Conservation (phyloP, 305 asterid genomes). For the Stenogyne calaminthoides region DNA sequence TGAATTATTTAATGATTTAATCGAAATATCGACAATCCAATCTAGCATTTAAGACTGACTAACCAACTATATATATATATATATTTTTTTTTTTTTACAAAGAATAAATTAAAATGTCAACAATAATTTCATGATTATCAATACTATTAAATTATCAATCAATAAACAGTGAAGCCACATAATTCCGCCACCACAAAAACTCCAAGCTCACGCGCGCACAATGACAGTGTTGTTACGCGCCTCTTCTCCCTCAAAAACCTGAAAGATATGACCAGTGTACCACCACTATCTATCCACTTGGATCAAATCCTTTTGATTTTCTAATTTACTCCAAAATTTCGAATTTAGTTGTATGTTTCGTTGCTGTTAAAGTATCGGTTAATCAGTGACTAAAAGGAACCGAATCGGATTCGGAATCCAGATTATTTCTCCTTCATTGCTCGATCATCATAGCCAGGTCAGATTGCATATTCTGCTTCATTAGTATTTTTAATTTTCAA, state of each 20-base stretch:
- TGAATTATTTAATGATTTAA: too few species aligned
- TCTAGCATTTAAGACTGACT: background rate
- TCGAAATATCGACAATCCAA: background rate
- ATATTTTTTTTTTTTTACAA: background rate
- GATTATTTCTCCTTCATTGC: conserved; percentile 29
- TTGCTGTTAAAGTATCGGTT: background rate
- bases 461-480: conserved; percentile 32
- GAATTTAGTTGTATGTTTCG: background rate
- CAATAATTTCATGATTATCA: background rate
- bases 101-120: background rate
- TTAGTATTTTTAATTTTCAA: conserved; percentile 17
- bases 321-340: background rate
- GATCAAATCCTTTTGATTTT: conserved; percentile 14
- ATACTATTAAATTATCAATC: background rate
- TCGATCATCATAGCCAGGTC: conserved; percentile 40
- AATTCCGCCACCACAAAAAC: background rate
- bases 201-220: conserved; percentile 29
- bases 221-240: conserved; percentile 26
- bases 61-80: too few species aligned
- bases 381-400: background rate
- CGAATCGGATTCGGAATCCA: conserved; percentile 36
- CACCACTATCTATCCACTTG: conserved; percentile 20
- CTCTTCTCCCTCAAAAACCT: conserved; percentile 17
- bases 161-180: background rate
- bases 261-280: conserved; percentile 7